Base-by-base conservation (phyloP, 306 rosid genomes). In the Vicia faba region DNA sequence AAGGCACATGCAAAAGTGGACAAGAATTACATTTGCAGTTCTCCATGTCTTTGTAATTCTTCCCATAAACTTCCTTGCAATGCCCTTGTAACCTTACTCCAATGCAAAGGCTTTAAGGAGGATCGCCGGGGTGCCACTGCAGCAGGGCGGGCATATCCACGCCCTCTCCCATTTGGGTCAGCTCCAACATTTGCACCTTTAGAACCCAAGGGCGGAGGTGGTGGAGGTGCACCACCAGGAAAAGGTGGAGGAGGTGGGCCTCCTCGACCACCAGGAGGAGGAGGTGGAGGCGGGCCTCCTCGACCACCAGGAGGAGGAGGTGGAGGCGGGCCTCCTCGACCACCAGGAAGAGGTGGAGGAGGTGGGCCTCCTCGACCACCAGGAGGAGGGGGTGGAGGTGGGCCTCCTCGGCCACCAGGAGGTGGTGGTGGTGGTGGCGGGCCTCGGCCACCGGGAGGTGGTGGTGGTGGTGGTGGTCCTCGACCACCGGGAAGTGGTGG, bases 51-150 rank as follows among this genome's bases (percentile, higher is more conserved):
- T 66, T 90, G 99, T 68, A 95, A 78, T 78, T 95, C 99, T 38
- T 95, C 99, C 99, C 99, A 95, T 69, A 95, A 78, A 81, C 99
- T 95, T 71, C 99, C 99, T 82, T 95, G 90, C 70, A 90, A 50
- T 20, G 88, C 97, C 82, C 95, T 87, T 63, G 97, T 79, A 19
- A 95, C 96, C 81, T 95, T 95, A 87, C 89, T 87, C 99, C 99
- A 95, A 71, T 95, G 96, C 46, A 95, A 72, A 51, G 99, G 99
- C 76, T 88, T 95, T 68, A 90, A 82, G 31, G 97, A 82, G 78
- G 99, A 90, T 23, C 91, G 62, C 10, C 84, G 83, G 54, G 95
- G 71, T 26, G 82, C 85, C 76, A 81, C 44, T 16, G 76, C 85
- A 59, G 87, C 29, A 43, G 83, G 85, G 11, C 97, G 95, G 35